Evolutionary conservation across 306 rosid genomes (phyloP).

Genomic region (Cucurbita ficifolia): DNA sequence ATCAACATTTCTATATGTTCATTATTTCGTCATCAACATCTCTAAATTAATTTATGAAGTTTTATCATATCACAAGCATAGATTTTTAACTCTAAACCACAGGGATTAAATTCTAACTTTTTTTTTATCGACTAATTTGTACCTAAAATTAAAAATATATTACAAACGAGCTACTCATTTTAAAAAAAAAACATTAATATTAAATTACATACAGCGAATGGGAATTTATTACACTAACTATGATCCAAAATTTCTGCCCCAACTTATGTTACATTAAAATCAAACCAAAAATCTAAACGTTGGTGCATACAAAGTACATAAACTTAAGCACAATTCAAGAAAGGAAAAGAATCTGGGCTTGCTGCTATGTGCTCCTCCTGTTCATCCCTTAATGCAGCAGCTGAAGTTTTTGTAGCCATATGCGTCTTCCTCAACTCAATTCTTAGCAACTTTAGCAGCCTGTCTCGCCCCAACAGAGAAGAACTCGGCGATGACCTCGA

Average conservation of each 20-base stretch:
- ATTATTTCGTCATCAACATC: too few species aligned
- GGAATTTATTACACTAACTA: neutral
- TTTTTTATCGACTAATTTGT: too few species aligned
- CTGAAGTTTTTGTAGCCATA: neutral
- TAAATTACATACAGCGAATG: neutral
- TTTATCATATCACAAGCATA: too few species aligned
- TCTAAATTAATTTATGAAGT: too few species aligned
- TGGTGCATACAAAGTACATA: neutral
- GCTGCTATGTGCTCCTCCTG: neutral
- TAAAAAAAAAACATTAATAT: too few species aligned
- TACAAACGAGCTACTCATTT: too few species aligned
- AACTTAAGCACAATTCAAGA: neutral
- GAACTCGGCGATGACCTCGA: constrained; percentile 70
- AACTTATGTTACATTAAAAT: neutral
- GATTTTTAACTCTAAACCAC: too few species aligned
- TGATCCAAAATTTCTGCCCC: neutral
- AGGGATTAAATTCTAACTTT: too few species aligned
- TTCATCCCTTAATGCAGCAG: neutral
- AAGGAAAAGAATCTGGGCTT: neutral
- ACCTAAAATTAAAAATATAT: too few species aligned
- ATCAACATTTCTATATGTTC: too few species aligned
- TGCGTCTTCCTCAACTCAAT: constrained; percentile 1
- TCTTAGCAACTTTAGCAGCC: constrained; percentile 33
- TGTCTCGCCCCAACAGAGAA: constrained; percentile 52
- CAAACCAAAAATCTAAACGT: neutral